A percentile compares a stretch with the other conserved stretches of the same genome.
These are phyloP conservation scores for Phtheirospermum japonicum DNA, from an alignment of 257 asterid genomes.

Conservation along the genomic window DNA sequence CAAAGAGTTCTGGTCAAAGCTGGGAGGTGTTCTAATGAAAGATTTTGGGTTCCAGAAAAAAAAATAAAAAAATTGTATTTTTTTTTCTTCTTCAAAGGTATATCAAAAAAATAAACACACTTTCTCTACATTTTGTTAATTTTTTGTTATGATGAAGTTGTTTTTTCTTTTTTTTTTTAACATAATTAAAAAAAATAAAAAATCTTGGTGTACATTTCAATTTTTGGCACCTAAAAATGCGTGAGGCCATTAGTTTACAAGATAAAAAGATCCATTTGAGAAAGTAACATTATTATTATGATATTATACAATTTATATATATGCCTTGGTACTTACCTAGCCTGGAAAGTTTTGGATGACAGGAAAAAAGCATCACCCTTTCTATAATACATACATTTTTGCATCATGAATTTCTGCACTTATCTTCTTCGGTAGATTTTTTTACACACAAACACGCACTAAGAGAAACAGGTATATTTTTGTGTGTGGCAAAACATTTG, in stretches of 20 bases:
- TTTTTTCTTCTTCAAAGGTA: slow-evolving; percentile 22
- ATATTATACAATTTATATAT: neutral
- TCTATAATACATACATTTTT: too few relatives aligned
- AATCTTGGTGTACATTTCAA: too few relatives aligned
- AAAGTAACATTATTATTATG: too few relatives aligned
- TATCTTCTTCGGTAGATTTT: too few relatives aligned
- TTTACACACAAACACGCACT: too few relatives aligned
- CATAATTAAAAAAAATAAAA: neutral
- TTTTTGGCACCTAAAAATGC: neutral
- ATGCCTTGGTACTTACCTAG: neutral
- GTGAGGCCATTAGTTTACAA: neutral
- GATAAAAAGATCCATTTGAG: neutral
- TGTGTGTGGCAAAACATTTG: too few relatives aligned
- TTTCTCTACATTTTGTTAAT: slow-evolving; percentile 2
- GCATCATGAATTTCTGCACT: too few relatives aligned
- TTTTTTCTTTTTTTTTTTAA: neutral
- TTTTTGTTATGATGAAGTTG: too few relatives aligned
- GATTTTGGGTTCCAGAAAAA: slow-evolving; percentile 46
- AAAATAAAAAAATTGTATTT: slow-evolving; percentile 4
- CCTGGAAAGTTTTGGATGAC: neutral
- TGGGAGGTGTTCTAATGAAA: slow-evolving; percentile 48
- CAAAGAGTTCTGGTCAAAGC: slow-evolving; percentile 67
- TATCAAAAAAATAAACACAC: slow-evolving; percentile 14
- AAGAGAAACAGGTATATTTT: too few relatives aligned
- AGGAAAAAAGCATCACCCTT: neutral